These are phyloP conservation scores for Biscogniauxia mediterranea DNA, from an alignment of 2,329 filamentous ascomycete species.

Conservation along the genomic window DNA sequence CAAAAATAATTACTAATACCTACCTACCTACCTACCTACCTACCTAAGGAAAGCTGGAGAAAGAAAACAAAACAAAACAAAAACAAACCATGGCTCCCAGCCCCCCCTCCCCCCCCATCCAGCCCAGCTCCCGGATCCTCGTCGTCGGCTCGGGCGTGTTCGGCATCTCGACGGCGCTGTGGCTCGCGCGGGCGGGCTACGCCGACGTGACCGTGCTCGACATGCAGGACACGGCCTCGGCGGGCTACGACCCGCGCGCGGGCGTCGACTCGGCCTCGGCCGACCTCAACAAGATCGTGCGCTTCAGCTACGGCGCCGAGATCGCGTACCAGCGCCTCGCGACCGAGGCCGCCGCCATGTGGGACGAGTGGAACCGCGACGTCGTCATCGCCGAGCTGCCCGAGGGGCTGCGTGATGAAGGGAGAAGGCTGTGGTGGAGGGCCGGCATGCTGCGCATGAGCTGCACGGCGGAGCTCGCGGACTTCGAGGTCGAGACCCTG, in stretches of 20 bases:
- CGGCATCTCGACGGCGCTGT: slow-evolving; percentile 42
- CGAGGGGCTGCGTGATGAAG: slow-evolving; percentile 1
- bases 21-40: too few species aligned
- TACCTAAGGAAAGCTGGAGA: too few species aligned
- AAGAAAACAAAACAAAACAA: too few species aligned
- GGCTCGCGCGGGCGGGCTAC: slow-evolving; percentile 45
- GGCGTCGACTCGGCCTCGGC: slow-evolving; percentile 37
- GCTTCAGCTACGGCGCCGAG: slow-evolving; percentile 41
- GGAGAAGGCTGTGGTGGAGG: slow-evolving; percentile 26
- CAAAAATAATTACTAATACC: too few species aligned
- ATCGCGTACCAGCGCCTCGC: slow-evolving; percentile 46
- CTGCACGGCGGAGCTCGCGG: slow-evolving; percentile 15
- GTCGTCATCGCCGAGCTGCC: slow-evolving; percentile 28
- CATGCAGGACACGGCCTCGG: slow-evolving; percentile 41
- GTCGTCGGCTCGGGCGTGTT: slow-evolving; percentile 43
- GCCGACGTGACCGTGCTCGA: slow-evolving; percentile 48
- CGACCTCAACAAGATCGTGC: slow-evolving; percentile 46
- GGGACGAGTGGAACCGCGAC: slow-evolving; percentile 45
- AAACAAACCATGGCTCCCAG: too few species aligned
- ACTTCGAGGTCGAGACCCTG: slow-evolving; percentile 23
- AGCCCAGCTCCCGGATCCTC: slow-evolving; percentile 29
- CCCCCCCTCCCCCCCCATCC: too few species aligned
- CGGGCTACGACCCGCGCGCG: slow-evolving; percentile 38
- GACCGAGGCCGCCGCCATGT: slow-evolving; percentile 39
- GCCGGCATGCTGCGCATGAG: slow-evolving; percentile 28